Base-by-base conservation (phyloP, 2,329 filamentous ascomycete species). In the Paraconiothyrium brasiliense region DNA sequence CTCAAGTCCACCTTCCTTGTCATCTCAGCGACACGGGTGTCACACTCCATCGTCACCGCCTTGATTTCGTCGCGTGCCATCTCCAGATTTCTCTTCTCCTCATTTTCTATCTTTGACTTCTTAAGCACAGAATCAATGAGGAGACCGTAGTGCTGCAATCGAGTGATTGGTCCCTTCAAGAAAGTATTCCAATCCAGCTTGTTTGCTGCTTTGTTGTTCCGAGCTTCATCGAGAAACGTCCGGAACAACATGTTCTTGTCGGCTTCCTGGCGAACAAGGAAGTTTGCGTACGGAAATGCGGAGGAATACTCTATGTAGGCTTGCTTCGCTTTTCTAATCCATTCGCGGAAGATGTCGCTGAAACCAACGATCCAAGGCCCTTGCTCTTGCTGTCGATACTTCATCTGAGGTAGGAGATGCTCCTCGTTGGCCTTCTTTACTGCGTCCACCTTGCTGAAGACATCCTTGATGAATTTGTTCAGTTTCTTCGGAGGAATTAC, bases 271-370 rank as follows among this genome's bases (percentile, higher is more conserved):
- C 93, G 90, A 20, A 99, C 88, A 57, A 94, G 83, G 74, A 92
- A 94, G 41, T 89, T 90, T 1, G 95, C 94, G 61, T 90, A 89
- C 0, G 94, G 94, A 69, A 95, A 98, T 0, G 89, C 89, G 1
- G 91, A 90, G 43, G 94, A 94, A 77, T 98, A 99, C 61, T 97
- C 93, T 63, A 97, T 89, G 76, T 98, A 99, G 11, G 92, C 90
- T 2, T 86, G 83, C 77, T 90, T 93, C 35, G 95, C 95, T 78
- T 97, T 98, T 65, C 95, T 88, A 64, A 98, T 97, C 95, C 95
- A 99, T 80, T 99, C 95, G 61, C 95, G 86, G 83, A 99, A 98
- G 54, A 99, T 92, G 73, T 98, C 95, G 75, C 94, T 97, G 80
- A 97, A 97, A 3, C 95, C 95, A 13, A 87, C 85, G 61, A 99